Percentiles rank a stretch among this genome's conserved stretches.
phyloP scores from a whole-genome alignment of 2,329 filamentous ascomycete species.

The Pseudogymnoascus destructans region DNA sequence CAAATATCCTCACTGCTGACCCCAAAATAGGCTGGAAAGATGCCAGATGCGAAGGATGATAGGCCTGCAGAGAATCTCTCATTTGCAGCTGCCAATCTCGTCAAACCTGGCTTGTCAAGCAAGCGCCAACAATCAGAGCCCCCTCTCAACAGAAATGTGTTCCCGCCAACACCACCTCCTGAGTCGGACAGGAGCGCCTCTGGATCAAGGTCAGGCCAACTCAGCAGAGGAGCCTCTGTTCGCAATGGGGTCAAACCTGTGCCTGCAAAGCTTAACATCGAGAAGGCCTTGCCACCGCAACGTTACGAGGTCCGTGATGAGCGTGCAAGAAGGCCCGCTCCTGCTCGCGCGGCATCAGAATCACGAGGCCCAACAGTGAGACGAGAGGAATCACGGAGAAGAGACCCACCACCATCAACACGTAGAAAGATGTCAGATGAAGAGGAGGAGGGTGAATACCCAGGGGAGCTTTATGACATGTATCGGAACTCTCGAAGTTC shows the following conservation, averaged over 20 bases:
- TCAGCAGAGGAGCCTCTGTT: conserved; percentile 46
- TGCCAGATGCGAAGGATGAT: conserved; percentile 55
- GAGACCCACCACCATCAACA: conserved; percentile 19
- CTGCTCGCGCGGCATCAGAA: conserved; percentile 38
- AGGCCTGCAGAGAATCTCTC: conserved; percentile 74
- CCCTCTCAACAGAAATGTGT: conserved; percentile 64
- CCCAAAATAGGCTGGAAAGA: conserved; percentile 34
- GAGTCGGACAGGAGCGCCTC: conserved; percentile 56
- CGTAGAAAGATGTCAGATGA: conserved; percentile 22
- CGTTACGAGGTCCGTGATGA: conserved; percentile 25
- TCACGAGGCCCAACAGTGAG: conserved; percentile 31
- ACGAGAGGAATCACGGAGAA: conserved; percentile 19
- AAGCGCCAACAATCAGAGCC: conserved; percentile 78
- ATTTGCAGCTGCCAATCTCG: conserved; percentile 83
- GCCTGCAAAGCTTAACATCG: conserved; percentile 51
- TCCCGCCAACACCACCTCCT: conserved; percentile 96
- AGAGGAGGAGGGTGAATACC: conserved; percentile 46
- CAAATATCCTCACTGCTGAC: not conserved
- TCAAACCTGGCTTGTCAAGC: conserved; percentile 71
- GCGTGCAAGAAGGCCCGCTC: conserved; percentile 28
- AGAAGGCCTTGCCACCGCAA: conserved; percentile 38
- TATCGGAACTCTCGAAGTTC: conserved; percentile 38
- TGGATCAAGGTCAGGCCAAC: conserved; percentile 20
- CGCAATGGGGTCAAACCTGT: conserved; percentile 47
- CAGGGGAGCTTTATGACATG: conserved; percentile 48